These are phyloP conservation scores for Vigna unguiculata DNA, from an alignment of 306 rosid genomes.

Conservation along the genomic window DNA sequence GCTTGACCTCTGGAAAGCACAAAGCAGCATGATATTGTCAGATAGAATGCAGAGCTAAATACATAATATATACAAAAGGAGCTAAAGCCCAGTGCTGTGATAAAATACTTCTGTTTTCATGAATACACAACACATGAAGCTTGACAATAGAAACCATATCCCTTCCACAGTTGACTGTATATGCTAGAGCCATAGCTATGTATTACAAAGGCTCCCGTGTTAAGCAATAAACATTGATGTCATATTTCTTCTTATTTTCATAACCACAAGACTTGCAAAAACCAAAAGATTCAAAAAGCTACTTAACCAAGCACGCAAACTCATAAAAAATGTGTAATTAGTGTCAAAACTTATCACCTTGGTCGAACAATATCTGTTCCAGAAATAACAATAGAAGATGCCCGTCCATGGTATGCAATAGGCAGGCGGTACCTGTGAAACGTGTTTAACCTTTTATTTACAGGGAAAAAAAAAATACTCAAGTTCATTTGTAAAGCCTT, in stretches of 20 bases:
- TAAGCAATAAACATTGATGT: slow-evolving; percentile 16
- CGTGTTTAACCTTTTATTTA: slow-evolving; percentile 11
- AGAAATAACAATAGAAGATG: slow-evolving; percentile 92
- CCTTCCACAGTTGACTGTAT: slow-evolving; percentile 4
- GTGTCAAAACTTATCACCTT: slow-evolving; percentile 55
- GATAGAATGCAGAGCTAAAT: slow-evolving; percentile 33
- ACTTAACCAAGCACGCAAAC: slow-evolving; percentile 8
- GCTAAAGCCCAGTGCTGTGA: slow-evolving; percentile 18
- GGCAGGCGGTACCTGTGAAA: slow-evolving; percentile 85
- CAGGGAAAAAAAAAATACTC: slow-evolving; percentile 8
- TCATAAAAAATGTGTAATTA: background rate
- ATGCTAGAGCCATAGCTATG: slow-evolving; percentile 9
- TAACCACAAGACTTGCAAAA: slow-evolving; percentile 14
- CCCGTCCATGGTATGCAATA: slow-evolving; percentile 93
- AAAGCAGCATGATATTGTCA: slow-evolving; percentile 37
- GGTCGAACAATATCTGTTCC: slow-evolving; percentile 90
- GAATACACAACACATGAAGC: slow-evolving; percentile 11
- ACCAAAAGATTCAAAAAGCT: background rate
- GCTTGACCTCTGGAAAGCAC: slow-evolving; percentile 84
- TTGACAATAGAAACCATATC: background rate
- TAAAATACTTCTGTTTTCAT: slow-evolving; percentile 8
- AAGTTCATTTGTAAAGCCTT: slow-evolving; percentile 21
- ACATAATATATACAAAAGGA: slow-evolving; percentile 7
- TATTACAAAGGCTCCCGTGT: slow-evolving; percentile 20
- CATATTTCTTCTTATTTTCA: slow-evolving; percentile 21